Conservation (phyloP, 352 stramenopile genomes). For the Globisporangium cylindrosporum region DNA sequence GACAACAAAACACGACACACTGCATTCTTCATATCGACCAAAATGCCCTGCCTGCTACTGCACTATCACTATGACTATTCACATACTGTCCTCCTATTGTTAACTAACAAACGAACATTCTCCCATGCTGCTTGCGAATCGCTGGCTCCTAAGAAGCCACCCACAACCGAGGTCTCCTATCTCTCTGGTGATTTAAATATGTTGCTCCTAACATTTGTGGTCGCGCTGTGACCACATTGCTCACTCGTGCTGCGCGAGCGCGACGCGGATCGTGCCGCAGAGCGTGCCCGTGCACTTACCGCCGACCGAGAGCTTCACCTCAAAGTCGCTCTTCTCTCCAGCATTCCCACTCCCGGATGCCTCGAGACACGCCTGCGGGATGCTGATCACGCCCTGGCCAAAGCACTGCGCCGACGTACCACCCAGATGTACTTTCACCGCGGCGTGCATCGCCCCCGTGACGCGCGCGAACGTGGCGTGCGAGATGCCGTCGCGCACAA, state of each 20-base stretch:
- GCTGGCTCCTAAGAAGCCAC: background rate
- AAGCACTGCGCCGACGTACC: constrained; percentile 44
- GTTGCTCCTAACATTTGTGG: background rate
- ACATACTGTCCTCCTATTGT: background rate
- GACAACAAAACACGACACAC: background rate
- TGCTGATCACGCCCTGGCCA: constrained; percentile 64
- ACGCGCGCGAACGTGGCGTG: constrained; percentile 62
- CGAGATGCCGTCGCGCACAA: constrained; percentile 43
- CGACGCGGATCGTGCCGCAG: constrained; percentile 38
- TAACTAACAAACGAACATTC: background rate
- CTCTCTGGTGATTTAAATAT: background rate
- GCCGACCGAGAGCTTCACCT: constrained; percentile 49
- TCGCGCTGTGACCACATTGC: background rate
- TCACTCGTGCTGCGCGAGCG: constrained; percentile 27
- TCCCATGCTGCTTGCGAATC: background rate
- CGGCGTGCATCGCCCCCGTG: constrained; percentile 58
- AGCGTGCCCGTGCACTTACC: constrained; percentile 58
- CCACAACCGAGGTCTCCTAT: background rate
- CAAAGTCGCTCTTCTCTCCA: constrained; percentile 31
- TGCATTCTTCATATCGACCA: background rate
- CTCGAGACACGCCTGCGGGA: constrained; percentile 32
- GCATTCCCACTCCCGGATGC: constrained; percentile 8
- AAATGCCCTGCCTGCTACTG: background rate
- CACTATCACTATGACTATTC: background rate
- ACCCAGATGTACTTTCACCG: constrained; percentile 60